These are phyloP conservation scores for Triticum aestivum DNA, from an alignment of 176 grass and related monocot species.

Conservation along the genomic window DNA sequence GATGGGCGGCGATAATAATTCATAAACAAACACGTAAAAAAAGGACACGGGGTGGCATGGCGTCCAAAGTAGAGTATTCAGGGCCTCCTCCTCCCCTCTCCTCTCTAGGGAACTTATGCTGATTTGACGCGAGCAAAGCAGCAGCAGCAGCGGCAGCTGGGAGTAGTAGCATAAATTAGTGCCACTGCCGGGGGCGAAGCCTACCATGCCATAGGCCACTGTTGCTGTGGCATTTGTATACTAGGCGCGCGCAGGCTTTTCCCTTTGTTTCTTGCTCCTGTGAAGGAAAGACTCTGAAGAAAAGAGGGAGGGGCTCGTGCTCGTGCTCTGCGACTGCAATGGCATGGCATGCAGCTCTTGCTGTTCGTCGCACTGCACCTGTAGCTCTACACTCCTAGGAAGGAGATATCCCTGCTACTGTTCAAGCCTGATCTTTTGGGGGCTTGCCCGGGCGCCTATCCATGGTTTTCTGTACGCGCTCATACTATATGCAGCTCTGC, in stretches of 20 bases:
- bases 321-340: neutral
- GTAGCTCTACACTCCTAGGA: slow-evolving; percentile 17
- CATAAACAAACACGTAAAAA: neutral
- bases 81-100: neutral
- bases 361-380: neutral
- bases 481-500: neutral
- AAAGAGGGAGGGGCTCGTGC: neutral
- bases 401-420: neutral
- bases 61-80: neutral
- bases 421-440: neutral
- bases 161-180: slow-evolving; percentile 37
- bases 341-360: neutral
- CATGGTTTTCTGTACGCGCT: slow-evolving; percentile 7
- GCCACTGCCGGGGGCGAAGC: slow-evolving; percentile 12
- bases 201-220: slow-evolving; percentile 10
- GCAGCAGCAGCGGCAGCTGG: neutral
- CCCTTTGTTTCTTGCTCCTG: slow-evolving; percentile 11
- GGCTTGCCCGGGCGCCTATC: slow-evolving; percentile 6
- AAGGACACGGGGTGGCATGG: neutral
- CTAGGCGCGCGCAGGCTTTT: neutral
- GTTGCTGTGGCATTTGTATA: slow-evolving; percentile 35
- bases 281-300: neutral
- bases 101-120: slow-evolving; percentile 44
- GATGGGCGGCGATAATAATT: neutral
- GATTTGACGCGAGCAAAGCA: slow-evolving; percentile 54